A percentile compares a stretch with the other conserved stretches of the same genome.
Evolutionary conservation across 164 flowering plant species (phyloP).

Genomic region (Akebia trifoliata): DNA sequence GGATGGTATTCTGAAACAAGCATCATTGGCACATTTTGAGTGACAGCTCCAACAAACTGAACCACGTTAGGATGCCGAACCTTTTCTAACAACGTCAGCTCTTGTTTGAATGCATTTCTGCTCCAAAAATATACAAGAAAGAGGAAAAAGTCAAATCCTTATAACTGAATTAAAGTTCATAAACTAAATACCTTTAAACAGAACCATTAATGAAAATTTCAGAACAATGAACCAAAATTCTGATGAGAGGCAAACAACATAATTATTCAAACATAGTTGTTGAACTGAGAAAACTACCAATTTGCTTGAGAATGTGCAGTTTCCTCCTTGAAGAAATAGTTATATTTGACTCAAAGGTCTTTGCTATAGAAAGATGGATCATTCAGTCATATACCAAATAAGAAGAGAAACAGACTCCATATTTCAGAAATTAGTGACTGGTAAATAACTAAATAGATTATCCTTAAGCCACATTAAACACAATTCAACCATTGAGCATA

Average conservation of each 20-base stretch:
- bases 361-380: no score
- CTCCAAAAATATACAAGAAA: slow-evolving; percentile 3
- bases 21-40: slow-evolving; percentile 98
- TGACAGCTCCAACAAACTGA: slow-evolving; percentile 99
- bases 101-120: slow-evolving; percentile 76
- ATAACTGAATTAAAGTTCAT: not conserved
- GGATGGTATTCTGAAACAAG: slow-evolving; percentile 84
- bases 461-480: no score
- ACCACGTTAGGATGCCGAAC: slow-evolving; percentile 94
- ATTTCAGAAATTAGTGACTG: no score
- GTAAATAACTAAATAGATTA: no score
- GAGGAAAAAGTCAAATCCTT: not conserved
- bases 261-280: not conserved
- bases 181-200: not conserved
- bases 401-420: no score
- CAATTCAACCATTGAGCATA: no score
- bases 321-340: not conserved
- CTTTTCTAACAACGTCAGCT: slow-evolving; percentile 66
- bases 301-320: not conserved
- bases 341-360: not conserved
- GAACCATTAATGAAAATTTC: not conserved
- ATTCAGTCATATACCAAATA: no score
- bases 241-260: not conserved
- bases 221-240: not conserved
- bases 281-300: not conserved